A percentile compares a stretch with the other conserved stretches of the same genome.
These are phyloP conservation scores for Coix lacrymajobi DNA, from an alignment of 176 grass and related monocot species.

Conservation along the genomic window DNA sequence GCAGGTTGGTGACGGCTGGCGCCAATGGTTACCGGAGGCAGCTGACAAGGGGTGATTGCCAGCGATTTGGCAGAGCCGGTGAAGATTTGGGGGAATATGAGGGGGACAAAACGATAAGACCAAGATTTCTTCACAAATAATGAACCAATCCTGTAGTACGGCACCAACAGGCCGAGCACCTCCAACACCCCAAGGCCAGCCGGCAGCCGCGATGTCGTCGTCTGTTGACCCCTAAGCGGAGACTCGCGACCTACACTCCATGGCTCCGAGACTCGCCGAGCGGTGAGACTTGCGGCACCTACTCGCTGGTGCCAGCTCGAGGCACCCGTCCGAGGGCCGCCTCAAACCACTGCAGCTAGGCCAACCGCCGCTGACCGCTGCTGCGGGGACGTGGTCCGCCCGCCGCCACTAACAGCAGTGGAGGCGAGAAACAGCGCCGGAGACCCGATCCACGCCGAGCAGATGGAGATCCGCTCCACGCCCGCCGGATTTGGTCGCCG, in stretches of 20 bases:
- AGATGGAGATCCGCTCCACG: background rate
- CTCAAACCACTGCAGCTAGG: background rate
- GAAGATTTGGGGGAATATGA: slow-evolving; percentile 28
- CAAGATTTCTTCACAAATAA: too few relatives aligned
- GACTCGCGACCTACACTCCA: too few relatives aligned
- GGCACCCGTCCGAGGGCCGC: background rate
- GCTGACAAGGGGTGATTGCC: background rate
- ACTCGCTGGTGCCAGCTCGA: too few relatives aligned
- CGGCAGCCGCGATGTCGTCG: too few relatives aligned
- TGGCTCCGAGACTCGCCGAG: too few relatives aligned
- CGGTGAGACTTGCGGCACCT: too few relatives aligned
- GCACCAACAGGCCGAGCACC: too few relatives aligned
- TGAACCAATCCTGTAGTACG: too few relatives aligned
- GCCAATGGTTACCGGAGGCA: background rate
- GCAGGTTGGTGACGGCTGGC: background rate
- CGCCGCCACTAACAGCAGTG: background rate
- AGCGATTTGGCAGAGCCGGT: slow-evolving; percentile 11
- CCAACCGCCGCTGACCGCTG: background rate
- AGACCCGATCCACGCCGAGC: background rate
- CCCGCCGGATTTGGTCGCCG: background rate
- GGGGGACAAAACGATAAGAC: too few relatives aligned
- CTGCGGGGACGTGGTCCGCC: background rate
- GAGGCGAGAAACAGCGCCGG: background rate
- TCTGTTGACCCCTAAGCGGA: too few relatives aligned
- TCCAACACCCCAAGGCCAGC: too few relatives aligned